Conservation (phyloP, 768 basidiomycete genomes). For the Daedaleopsis nitida region DNA sequence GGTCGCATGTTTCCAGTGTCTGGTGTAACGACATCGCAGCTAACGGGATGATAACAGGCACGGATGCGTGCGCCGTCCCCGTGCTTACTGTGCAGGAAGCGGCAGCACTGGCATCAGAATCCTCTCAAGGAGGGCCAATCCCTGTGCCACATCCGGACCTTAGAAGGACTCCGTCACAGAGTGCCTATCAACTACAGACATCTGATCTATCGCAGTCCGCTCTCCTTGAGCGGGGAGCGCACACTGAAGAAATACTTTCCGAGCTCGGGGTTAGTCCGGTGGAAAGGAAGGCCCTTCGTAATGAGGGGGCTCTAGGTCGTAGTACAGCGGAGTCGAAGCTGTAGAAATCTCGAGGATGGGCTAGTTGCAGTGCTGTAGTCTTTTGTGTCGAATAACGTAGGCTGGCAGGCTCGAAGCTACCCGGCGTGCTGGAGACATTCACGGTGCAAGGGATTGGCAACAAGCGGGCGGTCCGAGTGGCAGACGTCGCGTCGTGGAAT, state of each 20-base stretch:
- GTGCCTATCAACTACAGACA: background rate
- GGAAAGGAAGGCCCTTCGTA: slow-evolving; percentile 5
- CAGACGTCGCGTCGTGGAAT: background rate
- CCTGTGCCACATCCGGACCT: slow-evolving; percentile 27
- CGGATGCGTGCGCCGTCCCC: slow-evolving; percentile 72
- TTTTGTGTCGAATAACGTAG: too few species aligned
- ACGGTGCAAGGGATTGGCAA: too few species aligned
- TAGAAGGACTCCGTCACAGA: slow-evolving; percentile 22
- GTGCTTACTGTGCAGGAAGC: slow-evolving; percentile 69
- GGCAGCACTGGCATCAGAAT: slow-evolving; percentile 38
- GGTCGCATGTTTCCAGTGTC: slow-evolving; percentile 6
- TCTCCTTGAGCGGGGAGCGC: slow-evolving; percentile 10
- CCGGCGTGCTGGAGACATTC: too few species aligned
- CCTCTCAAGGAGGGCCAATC: background rate
- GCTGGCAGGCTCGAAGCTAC: too few species aligned
- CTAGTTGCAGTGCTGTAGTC: too few species aligned
- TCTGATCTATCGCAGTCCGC: background rate
- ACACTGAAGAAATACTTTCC: slow-evolving; percentile 22
- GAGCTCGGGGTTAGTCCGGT: slow-evolving; percentile 16
- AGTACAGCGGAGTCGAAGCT: slow-evolving; percentile 11
- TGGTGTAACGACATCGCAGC: background rate
- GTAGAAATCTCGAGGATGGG: background rate
- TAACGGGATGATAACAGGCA: slow-evolving; percentile 43
- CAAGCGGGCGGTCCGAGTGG: too few species aligned
- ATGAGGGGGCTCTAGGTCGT: slow-evolving; percentile 15